Evolutionary conservation across 495 filamentous ascomycete genomes (phyloP).

Genomic region (Hypoxylon cercidicola): DNA sequence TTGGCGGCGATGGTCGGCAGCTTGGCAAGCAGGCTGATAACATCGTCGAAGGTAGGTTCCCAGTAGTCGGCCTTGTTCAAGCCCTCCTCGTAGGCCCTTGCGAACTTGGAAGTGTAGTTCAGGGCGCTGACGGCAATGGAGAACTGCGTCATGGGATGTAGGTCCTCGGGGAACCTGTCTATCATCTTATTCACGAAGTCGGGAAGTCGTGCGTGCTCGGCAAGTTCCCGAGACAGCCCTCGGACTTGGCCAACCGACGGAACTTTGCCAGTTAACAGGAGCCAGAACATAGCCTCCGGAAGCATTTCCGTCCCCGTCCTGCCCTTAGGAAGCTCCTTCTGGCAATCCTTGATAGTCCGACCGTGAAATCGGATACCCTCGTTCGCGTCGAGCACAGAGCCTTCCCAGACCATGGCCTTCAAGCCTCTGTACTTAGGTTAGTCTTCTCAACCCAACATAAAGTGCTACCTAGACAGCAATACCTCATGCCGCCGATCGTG

Average conservation of each 20-base stretch:
- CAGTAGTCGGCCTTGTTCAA: slow-evolving; percentile 96
- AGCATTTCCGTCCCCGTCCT: slow-evolving; percentile 97
- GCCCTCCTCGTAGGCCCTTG: slow-evolving; percentile 89
- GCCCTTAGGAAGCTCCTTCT: slow-evolving; percentile 91
- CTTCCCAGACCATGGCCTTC: slow-evolving; percentile 99
- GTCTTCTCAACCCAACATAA: not conserved
- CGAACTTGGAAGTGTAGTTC: slow-evolving; percentile 91
- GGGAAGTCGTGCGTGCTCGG: slow-evolving; percentile 86
- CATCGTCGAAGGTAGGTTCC: slow-evolving; percentile 98
- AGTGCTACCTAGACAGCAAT: not conserved
- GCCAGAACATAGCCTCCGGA: slow-evolving; percentile 99
- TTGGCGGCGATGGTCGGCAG: slow-evolving; percentile 96
- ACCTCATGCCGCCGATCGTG: slow-evolving; percentile 93
- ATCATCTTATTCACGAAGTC: slow-evolving; percentile 87
- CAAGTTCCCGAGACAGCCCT: slow-evolving; percentile 82
- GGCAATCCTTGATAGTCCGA: slow-evolving; percentile 97
- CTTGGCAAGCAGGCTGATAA: slow-evolving; percentile 92
- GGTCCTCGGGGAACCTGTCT: slow-evolving; percentile 84
- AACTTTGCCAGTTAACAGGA: slow-evolving; percentile 92
- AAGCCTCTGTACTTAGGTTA: slow-evolving; percentile 64
- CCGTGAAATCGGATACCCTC: slow-evolving; percentile 99
- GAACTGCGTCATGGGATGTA: slow-evolving; percentile 99
- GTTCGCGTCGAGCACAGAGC: slow-evolving; percentile 93
- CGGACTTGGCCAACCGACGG: slow-evolving; percentile 85
- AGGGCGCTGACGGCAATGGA: slow-evolving; percentile 92